Conservation (phyloP, 345 rosid genomes). For the Physaria fendleri region DNA sequence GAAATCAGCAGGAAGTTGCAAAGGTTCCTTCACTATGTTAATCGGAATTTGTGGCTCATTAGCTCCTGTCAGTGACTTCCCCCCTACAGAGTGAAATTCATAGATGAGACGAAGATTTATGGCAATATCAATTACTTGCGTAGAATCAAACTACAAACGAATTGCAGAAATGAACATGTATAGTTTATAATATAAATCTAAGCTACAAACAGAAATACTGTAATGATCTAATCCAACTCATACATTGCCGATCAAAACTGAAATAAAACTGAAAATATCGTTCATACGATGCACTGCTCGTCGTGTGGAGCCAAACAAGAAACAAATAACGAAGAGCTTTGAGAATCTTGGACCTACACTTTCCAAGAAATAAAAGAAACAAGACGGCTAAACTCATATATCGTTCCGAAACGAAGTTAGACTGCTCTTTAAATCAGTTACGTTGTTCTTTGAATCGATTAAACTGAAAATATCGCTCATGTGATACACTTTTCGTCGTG, state of each 20-base stretch:
- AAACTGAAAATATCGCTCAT: not conserved
- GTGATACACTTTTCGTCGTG: too few species aligned
- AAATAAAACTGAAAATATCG: too few species aligned
- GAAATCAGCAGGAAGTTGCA: conserved; percentile 79
- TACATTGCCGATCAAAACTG: too few species aligned
- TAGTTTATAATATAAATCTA: not conserved
- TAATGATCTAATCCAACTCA: not conserved
- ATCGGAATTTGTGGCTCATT: conserved; percentile 49
- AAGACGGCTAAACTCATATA: not conserved
- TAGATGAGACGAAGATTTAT: not conserved
- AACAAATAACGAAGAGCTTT: not conserved
- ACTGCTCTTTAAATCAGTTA: conserved; percentile 5
- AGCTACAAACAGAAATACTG: not conserved
- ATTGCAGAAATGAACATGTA: not conserved
- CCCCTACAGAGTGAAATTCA: conserved; percentile 32
- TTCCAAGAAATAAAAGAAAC: not conserved
- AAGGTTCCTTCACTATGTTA: conserved; percentile 53
- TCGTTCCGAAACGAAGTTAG: conserved; percentile 5
- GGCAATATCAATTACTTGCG: not conserved
- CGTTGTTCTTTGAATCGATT: too few species aligned
- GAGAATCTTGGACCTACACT: not conserved
- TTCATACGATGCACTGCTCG: not conserved
- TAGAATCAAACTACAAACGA: not conserved
- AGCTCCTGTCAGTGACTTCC: conserved; percentile 40
- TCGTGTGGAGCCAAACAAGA: too few species aligned